Percentiles rank a stretch among this genome's conserved stretches.
These are phyloP conservation scores for Syzygium syzygioides DNA, from an alignment of 441 rosid genomes.

Conservation along the genomic window DNA sequence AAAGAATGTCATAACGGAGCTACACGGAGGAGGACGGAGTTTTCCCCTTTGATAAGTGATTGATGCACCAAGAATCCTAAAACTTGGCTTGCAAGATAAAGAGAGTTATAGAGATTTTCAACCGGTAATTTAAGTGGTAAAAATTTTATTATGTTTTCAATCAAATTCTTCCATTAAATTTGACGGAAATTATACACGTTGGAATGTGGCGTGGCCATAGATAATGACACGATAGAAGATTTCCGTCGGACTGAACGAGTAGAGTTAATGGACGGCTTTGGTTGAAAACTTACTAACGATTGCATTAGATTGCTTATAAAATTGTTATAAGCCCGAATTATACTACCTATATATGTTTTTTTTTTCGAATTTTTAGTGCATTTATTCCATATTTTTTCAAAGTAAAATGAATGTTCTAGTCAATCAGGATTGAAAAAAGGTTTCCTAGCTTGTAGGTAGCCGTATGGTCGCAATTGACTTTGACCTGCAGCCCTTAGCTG, in stretches of 20 bases:
- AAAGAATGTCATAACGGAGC: background rate
- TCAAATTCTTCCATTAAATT: background rate
- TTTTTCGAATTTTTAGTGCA: background rate
- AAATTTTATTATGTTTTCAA: background rate
- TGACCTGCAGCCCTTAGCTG: background rate
- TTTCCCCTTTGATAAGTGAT: background rate
- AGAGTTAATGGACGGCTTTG: background rate
- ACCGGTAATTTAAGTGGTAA: background rate
- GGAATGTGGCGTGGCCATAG: background rate
- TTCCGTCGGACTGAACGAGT: rapidly evolving
- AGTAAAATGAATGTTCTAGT: background rate
- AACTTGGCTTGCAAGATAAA: background rate
- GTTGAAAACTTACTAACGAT: background rate
- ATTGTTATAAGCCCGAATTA: background rate
- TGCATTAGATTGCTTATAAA: background rate
- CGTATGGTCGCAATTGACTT: background rate
- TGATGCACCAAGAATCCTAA: background rate
- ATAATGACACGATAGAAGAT: background rate
- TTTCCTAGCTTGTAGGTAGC: background rate
- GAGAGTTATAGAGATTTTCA: background rate
- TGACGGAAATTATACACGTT: background rate
- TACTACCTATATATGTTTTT: background rate
- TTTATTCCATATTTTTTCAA: background rate
- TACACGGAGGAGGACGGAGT: background rate
- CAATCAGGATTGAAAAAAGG: background rate